Evolutionary conservation across 2,329 filamentous ascomycete genomes (phyloP).

Genomic region (Pseudohalonectria lignicola): DNA sequence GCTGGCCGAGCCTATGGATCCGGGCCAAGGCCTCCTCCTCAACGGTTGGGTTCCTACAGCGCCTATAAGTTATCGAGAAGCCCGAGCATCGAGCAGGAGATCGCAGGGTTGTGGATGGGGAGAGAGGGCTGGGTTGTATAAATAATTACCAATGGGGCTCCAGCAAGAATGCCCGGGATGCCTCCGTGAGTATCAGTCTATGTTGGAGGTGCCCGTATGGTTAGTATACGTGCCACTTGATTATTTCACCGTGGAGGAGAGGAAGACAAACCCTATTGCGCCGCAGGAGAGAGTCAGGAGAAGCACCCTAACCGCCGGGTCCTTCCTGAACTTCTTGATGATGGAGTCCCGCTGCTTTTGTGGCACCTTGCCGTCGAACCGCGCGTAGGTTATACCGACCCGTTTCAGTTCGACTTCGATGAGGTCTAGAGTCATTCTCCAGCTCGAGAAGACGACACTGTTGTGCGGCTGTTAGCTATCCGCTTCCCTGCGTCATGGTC

Average conservation of each 20-base stretch:
- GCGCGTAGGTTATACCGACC: constrained; percentile 20
- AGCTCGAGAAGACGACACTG: constrained; percentile 41
- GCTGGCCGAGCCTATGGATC: constrained; percentile 16
- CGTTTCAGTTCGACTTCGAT: constrained; percentile 26
- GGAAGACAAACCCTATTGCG: constrained; percentile 30
- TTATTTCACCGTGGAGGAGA: neutral
- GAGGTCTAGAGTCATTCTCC: constrained; percentile 35
- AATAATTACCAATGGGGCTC: constrained; percentile 36
- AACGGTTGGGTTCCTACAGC: constrained; percentile 16
- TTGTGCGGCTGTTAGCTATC: no score
- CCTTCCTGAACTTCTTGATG: constrained; percentile 25
- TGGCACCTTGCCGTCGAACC: constrained; percentile 35
- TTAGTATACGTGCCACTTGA: neutral
- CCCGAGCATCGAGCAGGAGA: neutral
- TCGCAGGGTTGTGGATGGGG: neutral
- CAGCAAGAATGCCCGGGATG: constrained; percentile 34
- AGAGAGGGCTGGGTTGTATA: no score
- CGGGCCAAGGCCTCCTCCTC: constrained; percentile 18
- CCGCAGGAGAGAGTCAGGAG: constrained; percentile 39
- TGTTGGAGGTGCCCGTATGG: neutral
- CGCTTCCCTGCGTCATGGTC: no score
- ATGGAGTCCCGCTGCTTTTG: constrained; percentile 27
- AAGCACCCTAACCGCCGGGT: constrained; percentile 27
- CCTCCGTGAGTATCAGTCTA: constrained; percentile 33
- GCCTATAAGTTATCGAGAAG: neutral